phyloP scores from a whole-genome alignment of 2,329 filamentous ascomycete species.

The Diaporthe ilicicola region DNA sequence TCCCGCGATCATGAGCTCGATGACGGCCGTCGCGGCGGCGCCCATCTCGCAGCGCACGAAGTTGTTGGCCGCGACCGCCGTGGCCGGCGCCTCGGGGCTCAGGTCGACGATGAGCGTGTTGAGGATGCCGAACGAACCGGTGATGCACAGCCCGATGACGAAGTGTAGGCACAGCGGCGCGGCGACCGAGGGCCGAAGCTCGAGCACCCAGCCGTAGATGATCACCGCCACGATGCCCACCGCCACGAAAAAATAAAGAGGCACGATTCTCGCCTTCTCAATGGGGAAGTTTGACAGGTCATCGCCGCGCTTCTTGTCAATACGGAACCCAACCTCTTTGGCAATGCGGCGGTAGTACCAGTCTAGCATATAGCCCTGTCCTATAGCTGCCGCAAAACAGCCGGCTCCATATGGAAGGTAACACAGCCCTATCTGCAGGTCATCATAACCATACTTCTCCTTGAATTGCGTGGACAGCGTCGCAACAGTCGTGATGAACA shows the following conservation, averaged over 20 bases:
- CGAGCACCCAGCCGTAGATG: conserved; percentile 66
- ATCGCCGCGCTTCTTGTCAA: conserved; percentile 66
- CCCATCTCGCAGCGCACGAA: conserved; percentile 69
- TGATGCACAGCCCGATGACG: conserved; percentile 64
- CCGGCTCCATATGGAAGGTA: conserved; percentile 63
- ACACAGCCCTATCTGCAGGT: conserved; percentile 61
- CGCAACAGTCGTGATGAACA: conserved; percentile 63
- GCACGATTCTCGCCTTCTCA: conserved; percentile 62
- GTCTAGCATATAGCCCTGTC: conserved; percentile 66
- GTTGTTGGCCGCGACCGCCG: conserved; percentile 71
- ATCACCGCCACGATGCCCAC: conserved; percentile 62
- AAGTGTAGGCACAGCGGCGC: conserved; percentile 65
- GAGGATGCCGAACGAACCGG: conserved; percentile 70
- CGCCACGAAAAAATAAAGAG: conserved; percentile 62
- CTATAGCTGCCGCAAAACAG: conserved; percentile 56
- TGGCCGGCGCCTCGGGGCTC: conserved; percentile 67
- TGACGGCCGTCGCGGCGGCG: conserved; percentile 65
- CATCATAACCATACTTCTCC: conserved; percentile 59
- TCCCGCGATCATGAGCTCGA: conserved; percentile 64
- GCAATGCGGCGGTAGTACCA: conserved; percentile 79
- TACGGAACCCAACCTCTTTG: conserved; percentile 64
- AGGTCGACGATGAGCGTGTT: conserved; percentile 71
- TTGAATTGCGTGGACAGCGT: conserved; percentile 62
- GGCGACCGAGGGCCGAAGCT: conserved; percentile 59
- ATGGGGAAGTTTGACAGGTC: conserved; percentile 62